Percentiles rank a stretch among this genome's conserved stretches.
phyloP scores from a whole-genome alignment of 1,139 yeast genomes.

The Hansenula sp. region DNA sequence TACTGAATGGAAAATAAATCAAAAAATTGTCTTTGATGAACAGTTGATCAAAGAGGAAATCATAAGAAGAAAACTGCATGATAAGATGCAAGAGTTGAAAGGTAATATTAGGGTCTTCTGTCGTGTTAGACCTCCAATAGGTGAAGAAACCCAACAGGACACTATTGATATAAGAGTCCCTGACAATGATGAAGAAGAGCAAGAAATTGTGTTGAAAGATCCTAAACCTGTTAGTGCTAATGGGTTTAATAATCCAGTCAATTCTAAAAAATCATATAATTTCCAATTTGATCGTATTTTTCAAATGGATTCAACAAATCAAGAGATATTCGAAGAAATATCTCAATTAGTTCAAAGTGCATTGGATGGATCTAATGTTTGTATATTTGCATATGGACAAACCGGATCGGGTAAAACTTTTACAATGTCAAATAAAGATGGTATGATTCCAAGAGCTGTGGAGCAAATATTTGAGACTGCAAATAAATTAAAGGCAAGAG shows the following conservation, averaged over 20 bases:
- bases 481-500: conserved; percentile 41
- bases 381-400: conserved; percentile 96
- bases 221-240: conserved; percentile 11
- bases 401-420: conserved; percentile 96
- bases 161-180: conserved; percentile 42
- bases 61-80: conserved; percentile 64
- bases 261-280: conserved; percentile 23
- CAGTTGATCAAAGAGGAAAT: conserved; percentile 44
- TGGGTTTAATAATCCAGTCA: conserved; percentile 1
- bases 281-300: conserved; percentile 84
- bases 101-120: conserved; percentile 94
- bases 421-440: conserved; percentile 80
- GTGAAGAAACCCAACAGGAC: conserved; percentile 23
- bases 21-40: conserved; percentile 27
- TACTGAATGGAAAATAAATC: conserved; percentile 23
- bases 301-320: conserved; percentile 47
- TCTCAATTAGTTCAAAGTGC: conserved; percentile 88
- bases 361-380: conserved; percentile 85
- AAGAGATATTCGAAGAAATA: conserved; percentile 73
- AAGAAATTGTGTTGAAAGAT: conserved; percentile 37
- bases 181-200: conserved; percentile 51
- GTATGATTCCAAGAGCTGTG: conserved; percentile 81
- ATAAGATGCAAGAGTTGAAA: conserved; percentile 76
- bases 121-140: conserved; percentile 63
- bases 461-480: conserved; percentile 66